Conservation (phyloP, 2,329 filamentous ascomycete species). For the Botrytis hyacinthi region DNA sequence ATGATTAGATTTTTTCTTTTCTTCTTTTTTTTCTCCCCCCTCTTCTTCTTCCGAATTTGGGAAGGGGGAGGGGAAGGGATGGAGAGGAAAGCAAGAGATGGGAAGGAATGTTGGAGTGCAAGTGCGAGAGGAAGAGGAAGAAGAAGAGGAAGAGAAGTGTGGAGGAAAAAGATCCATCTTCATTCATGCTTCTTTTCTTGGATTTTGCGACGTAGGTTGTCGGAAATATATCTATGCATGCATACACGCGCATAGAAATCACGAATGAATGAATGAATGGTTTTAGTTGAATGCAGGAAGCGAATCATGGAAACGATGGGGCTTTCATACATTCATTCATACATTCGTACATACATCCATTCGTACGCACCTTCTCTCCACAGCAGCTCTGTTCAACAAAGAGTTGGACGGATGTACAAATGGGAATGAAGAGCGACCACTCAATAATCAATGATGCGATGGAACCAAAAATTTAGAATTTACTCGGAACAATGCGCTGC, state of each 20-base stretch:
- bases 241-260: neutral
- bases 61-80: neutral
- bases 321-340: neutral
- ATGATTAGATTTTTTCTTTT: slow-evolving; percentile 28
- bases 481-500: neutral
- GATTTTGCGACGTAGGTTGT: neutral
- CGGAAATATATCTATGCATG: neutral
- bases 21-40: too few species aligned
- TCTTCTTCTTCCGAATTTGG: too few species aligned
- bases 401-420: neutral
- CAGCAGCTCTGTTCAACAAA: too few species aligned
- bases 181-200: neutral
- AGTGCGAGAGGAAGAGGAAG: neutral
- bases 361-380: too few species aligned
- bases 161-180: neutral
- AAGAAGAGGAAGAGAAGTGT: neutral
- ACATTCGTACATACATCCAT: neutral
- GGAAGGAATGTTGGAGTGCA: neutral
- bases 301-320: neutral
- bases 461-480: neutral
- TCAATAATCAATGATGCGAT: too few species aligned
- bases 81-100: rapidly evolving
- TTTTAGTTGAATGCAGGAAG: neutral
- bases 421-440: too few species aligned
- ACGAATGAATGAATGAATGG: neutral